Evolutionary conservation across 495 filamentous ascomycete genomes (phyloP).

Genomic region (Penicillium nucicola): DNA sequence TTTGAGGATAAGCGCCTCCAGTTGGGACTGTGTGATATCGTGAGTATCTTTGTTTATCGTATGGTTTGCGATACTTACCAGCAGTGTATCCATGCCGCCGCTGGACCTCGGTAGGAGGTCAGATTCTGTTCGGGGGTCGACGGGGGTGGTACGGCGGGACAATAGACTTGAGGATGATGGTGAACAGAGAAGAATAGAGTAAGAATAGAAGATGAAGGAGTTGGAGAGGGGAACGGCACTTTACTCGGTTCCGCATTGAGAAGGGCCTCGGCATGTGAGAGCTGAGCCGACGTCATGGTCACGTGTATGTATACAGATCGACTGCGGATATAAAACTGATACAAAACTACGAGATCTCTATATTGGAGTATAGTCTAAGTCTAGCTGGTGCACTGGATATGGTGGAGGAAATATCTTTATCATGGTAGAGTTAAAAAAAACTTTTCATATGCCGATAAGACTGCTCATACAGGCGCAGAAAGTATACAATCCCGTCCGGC

Average conservation of each 20-base stretch:
- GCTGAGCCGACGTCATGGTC: constrained; percentile 40
- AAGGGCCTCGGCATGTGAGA: constrained; percentile 48
- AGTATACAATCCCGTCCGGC: constrained; percentile 25
- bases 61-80: constrained; percentile 22
- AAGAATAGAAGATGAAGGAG: constrained; percentile 6
- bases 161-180: background rate
- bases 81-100: constrained; percentile 38
- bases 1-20: constrained; percentile 74
- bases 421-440: constrained; percentile 18
- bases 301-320: constrained; percentile 23
- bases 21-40: constrained; percentile 23
- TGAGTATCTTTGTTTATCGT: constrained; percentile 12
- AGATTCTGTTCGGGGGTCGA: constrained; percentile 15
- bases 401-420: constrained; percentile 1
- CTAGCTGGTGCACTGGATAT: no score
- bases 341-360: no score
- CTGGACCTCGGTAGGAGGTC: constrained; percentile 35
- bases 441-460: constrained; percentile 27
- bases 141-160: constrained; percentile 9
- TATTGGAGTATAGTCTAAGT: no score
- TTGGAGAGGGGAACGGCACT: constrained; percentile 25
- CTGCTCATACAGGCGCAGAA: constrained; percentile 18
- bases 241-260: constrained; percentile 23
- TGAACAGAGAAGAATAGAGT: constrained; percentile 8
- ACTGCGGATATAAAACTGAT: no score